Base-by-base conservation (phyloP, 768 basidiomycete species). In the Russula sp. region DNA sequence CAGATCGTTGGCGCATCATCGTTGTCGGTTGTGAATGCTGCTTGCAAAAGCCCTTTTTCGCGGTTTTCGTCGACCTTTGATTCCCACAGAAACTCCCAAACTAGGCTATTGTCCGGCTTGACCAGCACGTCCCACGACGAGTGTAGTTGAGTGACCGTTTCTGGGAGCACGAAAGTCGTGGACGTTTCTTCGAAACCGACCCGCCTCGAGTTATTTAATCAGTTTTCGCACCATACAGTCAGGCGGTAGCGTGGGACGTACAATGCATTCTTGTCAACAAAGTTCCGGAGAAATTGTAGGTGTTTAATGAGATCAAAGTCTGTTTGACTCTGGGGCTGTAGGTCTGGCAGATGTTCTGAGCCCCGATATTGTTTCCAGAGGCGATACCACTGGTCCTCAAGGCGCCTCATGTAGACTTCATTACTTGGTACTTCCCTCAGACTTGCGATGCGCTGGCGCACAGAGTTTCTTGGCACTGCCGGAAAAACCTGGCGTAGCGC, bases 191-290 rank as follows among this genome's bases (percentile, higher is more conserved):
- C 76, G 68, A 84, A 84, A 18, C 86, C 86, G 60, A 87, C 84
- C 18, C 86, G 84, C 65, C 88, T 88, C 64, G n/a, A 35, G 49
- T 40, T 6, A 27, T 5, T 18, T 18, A 20, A 32, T 68, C 39
- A 68, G 55, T n/a, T 34, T 31, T 42, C 31, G 48, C 40, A 65
- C 35, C 22, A 31, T 22, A 52, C 39, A 13, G 22, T 18, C n/a
- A 27, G 31, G 40, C 60, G 13, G 35, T 56, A 32, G 42, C 49
- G 37, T n/a, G 8, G 40, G 2, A 82, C 92, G 75, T 70, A 95
- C 94, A 97, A 68, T 1, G 87, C 84, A 71, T 85, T 87, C 75
- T 97, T 97, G 71, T 95, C 91, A 35, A 97, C 78, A 68, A 91
- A 82, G 10, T 79, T 79, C 47, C 95, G 82, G 57, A 98, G 77